Evolutionary conservation across 176 grass and related monocot species (phyloP).

Genomic region (Eleusine indica): DNA sequence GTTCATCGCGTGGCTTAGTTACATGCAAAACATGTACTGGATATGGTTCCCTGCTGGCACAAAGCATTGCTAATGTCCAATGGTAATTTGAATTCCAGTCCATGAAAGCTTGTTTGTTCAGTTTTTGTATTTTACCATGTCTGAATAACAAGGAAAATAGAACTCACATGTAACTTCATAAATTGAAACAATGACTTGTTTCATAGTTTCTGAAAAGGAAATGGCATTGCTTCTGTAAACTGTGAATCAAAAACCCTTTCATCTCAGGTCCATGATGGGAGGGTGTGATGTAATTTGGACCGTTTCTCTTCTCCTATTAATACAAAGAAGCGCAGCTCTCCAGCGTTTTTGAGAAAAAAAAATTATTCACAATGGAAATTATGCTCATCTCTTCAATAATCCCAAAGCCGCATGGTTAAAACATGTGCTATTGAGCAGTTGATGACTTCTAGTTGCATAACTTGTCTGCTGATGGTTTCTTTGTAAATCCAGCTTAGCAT

Average conservation of each 20-base stretch:
- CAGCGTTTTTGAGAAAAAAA: no score
- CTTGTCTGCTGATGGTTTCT: constrained; percentile 15
- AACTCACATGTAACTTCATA: constrained; percentile 12
- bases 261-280: no score
- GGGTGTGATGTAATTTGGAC: no score
- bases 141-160: not conserved
- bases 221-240: constrained; percentile 15
- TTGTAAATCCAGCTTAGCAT: not conserved
- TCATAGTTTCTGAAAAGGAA: constrained; percentile 25
- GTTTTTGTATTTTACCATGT: not conserved
- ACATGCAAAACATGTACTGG: constrained; percentile 77
- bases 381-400: constrained; percentile 19
- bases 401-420: not conserved
- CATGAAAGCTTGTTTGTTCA: not conserved
- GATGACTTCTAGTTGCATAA: not conserved
- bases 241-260: no score
- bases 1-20: constrained; percentile 71
- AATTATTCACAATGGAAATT: constrained; percentile 20
- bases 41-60: constrained; percentile 69
- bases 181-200: not conserved
- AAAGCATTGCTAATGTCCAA: constrained; percentile 72
- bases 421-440: not conserved
- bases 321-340: no score
- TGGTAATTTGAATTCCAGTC: constrained; percentile 54
- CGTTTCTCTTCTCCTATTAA: no score